Percentiles rank a stretch among this genome's conserved stretches.
These are phyloP conservation scores for Boletus pseudopeckii DNA, from an alignment of 768 basidiomycete genomes.

Conservation along the genomic window DNA sequence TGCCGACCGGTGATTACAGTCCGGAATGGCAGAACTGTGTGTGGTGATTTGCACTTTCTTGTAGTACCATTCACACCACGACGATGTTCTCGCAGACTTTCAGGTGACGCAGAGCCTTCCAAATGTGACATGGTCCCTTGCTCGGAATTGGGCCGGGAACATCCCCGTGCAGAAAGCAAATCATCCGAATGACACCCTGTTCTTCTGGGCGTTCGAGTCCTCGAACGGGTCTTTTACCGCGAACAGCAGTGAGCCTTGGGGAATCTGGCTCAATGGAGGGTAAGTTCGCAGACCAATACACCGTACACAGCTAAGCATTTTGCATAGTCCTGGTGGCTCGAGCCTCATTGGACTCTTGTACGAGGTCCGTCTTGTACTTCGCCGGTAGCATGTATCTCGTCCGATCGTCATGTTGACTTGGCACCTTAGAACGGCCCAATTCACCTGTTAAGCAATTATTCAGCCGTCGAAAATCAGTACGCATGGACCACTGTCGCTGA, in stretches of 20 bases:
- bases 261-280: constrained; percentile 73
- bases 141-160: constrained; percentile 59
- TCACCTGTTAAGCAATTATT: constrained; percentile 48
- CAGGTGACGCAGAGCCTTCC: constrained; percentile 54
- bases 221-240: constrained; percentile 51
- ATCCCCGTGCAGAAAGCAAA: constrained; percentile 53
- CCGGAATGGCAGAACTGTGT: constrained; percentile 62
- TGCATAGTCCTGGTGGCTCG: constrained; percentile 58
- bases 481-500: constrained; percentile 52
- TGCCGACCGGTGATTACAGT: constrained; percentile 45
- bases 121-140: constrained; percentile 49
- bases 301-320: background rate
- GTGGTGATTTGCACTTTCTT: constrained; percentile 15
- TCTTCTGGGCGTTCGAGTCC: constrained; percentile 63
- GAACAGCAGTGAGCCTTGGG: constrained; percentile 52
- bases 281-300: constrained; percentile 24
- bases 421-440: constrained; percentile 61
- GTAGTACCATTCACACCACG: background rate
- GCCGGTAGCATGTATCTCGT: background rate
- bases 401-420: background rate
- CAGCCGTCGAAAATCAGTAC: constrained; percentile 45
- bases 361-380: constrained; percentile 40
- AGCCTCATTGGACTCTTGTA: constrained; percentile 60
- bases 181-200: constrained; percentile 65
- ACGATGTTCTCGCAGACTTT: constrained; percentile 43